Percentiles rank a stretch among this genome's conserved stretches.
Evolutionary conservation across 2,329 filamentous ascomycete species (phyloP).

Genomic region (Claviceps maximensis): DNA sequence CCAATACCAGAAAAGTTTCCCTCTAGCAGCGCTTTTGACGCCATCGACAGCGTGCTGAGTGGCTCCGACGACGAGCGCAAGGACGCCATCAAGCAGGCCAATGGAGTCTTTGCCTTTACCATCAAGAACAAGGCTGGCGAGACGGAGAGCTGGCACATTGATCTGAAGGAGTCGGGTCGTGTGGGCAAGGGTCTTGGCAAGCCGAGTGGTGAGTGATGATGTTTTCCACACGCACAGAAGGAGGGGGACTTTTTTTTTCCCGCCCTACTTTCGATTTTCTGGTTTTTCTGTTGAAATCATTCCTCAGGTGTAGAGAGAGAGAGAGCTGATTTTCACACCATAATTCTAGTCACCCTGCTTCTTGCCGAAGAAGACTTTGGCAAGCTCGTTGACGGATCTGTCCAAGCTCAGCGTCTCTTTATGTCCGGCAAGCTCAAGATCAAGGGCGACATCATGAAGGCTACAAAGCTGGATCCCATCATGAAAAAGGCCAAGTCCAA

Average conservation of each 20-base stretch:
- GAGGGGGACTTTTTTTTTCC: background rate
- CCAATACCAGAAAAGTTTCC: slow-evolving; percentile 77
- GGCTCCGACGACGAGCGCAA: slow-evolving; percentile 61
- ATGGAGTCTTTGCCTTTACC: slow-evolving; percentile 79
- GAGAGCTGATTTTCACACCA: no score
- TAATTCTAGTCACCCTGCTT: slow-evolving; percentile 59
- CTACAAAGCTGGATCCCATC: slow-evolving; percentile 89
- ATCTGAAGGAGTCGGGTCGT: slow-evolving; percentile 79
- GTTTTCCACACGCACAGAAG: no score
- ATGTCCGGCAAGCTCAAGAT: slow-evolving; percentile 99
- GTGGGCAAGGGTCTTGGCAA: slow-evolving; percentile 71
- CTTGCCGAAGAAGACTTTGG: slow-evolving; percentile 80
- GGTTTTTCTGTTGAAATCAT: background rate
- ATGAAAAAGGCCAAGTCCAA: slow-evolving; percentile 76
- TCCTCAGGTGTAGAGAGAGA: no score
- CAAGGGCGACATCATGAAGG: slow-evolving; percentile 97
- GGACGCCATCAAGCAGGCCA: slow-evolving; percentile 78
- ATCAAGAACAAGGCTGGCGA: slow-evolving; percentile 78
- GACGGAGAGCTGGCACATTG: slow-evolving; percentile 82
- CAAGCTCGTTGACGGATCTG: slow-evolving; percentile 71
- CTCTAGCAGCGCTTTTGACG: slow-evolving; percentile 81
- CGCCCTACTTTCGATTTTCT: background rate
- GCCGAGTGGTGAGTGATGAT: slow-evolving; percentile 54
- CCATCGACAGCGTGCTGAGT: slow-evolving; percentile 61
- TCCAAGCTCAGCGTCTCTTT: slow-evolving; percentile 88